Percentiles rank a stretch among this genome's conserved stretches.
These are phyloP conservation scores for Saturnispora silvae DNA, from an alignment of 805 yeast species.

Conservation along the genomic window DNA sequence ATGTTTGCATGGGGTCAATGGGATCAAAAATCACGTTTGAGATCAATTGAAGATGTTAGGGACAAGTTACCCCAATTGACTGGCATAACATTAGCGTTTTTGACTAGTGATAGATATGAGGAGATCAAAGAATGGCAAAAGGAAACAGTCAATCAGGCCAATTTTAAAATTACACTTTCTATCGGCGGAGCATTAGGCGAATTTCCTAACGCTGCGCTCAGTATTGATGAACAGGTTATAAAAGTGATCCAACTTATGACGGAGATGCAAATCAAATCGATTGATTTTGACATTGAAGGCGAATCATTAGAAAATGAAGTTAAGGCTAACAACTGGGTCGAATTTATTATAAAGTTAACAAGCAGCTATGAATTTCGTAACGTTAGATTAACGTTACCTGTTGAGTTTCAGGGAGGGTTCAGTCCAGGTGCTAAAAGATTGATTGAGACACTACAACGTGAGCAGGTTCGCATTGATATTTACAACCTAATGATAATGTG, in stretches of 20 bases:
- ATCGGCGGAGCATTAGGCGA: conserved; percentile 25
- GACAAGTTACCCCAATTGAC: conserved; percentile 10
- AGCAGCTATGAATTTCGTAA: no score
- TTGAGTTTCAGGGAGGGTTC: conserved; percentile 21
- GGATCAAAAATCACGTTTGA: no score
- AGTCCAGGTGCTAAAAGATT: conserved; percentile 12
- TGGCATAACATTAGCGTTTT: conserved; percentile 21
- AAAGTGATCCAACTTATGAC: conserved; percentile 13
- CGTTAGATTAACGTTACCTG: conserved; percentile 25
- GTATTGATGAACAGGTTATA: conserved; percentile 12
- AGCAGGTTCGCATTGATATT: conserved; percentile 10
- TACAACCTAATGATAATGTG: conserved; percentile 26
- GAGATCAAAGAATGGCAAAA: conserved; percentile 22
- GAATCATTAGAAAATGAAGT: conserved; percentile 9
- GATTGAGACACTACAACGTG: conserved; percentile 10
- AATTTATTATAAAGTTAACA: no score
- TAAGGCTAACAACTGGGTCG: conserved; percentile 10
- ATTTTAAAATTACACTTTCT: conserved; percentile 18
- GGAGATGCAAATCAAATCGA: conserved; percentile 12
- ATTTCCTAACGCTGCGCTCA: conserved; percentile 14
- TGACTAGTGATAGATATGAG: conserved; percentile 17
- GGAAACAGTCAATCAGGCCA: conserved; percentile 14
- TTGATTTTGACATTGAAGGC: conserved; percentile 27
- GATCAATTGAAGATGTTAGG: no score
- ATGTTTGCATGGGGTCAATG: no score